phyloP scores from a whole-genome alignment of 2,329 filamentous ascomycete genomes.

The Aspergillus sp. region DNA sequence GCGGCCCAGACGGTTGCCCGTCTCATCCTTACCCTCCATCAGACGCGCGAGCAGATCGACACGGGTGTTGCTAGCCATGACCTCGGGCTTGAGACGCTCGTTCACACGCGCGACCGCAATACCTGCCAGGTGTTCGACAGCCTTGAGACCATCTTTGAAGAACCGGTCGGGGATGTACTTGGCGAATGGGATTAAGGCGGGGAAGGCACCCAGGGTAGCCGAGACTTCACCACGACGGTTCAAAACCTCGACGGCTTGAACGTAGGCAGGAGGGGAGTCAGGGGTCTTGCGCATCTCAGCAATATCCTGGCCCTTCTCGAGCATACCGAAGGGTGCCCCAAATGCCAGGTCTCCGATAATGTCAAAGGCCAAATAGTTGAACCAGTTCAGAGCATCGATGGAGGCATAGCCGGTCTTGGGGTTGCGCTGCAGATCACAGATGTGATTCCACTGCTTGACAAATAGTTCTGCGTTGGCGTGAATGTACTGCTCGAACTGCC shows the following conservation, averaged over 20 bases:
- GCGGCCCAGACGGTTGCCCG: slow-evolving; percentile 64
- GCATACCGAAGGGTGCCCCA: slow-evolving; percentile 75
- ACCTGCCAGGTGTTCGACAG: slow-evolving; percentile 72
- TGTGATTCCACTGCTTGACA: slow-evolving; percentile 61
- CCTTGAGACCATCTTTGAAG: slow-evolving; percentile 64
- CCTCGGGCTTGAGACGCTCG: slow-evolving; percentile 59
- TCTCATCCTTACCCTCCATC: slow-evolving; percentile 78
- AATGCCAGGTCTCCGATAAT: slow-evolving; percentile 59
- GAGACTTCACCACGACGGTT: slow-evolving; percentile 84
- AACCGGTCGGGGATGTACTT: slow-evolving; percentile 74
- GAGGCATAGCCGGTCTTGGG: slow-evolving; percentile 50
- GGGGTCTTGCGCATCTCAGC: slow-evolving; percentile 62
- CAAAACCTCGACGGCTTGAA: slow-evolving; percentile 75
- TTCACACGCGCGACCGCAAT: slow-evolving; percentile 80
- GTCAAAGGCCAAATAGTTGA: slow-evolving; percentile 59
- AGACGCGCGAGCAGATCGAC: slow-evolving; percentile 73
- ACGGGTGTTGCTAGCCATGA: slow-evolving; percentile 53
- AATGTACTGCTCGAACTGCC: slow-evolving; percentile 84
- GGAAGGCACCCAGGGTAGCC: slow-evolving; percentile 66
- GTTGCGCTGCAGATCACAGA: slow-evolving; percentile 44
- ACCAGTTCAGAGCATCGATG: slow-evolving; percentile 71
- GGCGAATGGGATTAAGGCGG: slow-evolving; percentile 68
- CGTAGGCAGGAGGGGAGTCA: slow-evolving; percentile 56
- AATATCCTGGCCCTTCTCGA: slow-evolving; percentile 64
- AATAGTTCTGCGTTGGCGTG: slow-evolving; percentile 69